Conservation (phyloP, 2,329 filamentous ascomycete genomes). For the Hyphodiscus sp. region DNA sequence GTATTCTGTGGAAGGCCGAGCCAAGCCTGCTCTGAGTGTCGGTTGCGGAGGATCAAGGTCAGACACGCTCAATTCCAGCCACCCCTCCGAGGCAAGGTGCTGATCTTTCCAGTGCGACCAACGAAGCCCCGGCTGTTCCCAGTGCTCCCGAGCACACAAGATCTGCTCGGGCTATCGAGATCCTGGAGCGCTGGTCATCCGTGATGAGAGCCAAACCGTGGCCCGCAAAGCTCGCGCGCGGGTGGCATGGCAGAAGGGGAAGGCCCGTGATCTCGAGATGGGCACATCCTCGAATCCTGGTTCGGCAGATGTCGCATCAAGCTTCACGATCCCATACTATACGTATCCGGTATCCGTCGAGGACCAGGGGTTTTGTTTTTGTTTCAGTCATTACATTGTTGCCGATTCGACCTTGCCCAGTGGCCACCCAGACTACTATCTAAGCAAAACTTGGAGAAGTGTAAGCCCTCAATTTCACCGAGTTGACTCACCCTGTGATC, state of each 20-base stretch:
- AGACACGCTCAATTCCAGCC: not conserved
- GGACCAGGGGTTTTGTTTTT: not conserved
- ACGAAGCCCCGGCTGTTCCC: not conserved
- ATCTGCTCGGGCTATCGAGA: not conserved
- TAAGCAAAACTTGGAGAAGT: not conserved
- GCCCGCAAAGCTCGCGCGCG: not conserved
- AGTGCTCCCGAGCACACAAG: not conserved
- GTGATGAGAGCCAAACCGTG: not conserved
- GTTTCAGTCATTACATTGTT: not conserved
- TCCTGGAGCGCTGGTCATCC: not conserved
- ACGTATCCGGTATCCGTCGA: not conserved
- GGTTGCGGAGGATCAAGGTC: not conserved
- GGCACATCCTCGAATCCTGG: not conserved
- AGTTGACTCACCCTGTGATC: too few relatives aligned
- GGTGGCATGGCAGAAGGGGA: not conserved
- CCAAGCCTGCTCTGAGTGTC: not conserved
- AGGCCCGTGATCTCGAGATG: not conserved
- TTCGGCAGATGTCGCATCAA: not conserved
- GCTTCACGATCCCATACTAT: not conserved
- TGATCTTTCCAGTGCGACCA: not conserved
- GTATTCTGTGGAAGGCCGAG: not conserved
- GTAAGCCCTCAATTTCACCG: too few relatives aligned
- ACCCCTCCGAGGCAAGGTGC: not conserved
- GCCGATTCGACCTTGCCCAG: not conserved
- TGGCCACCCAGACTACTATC: not conserved